Conservation (phyloP, 108 stramenopile species). For the Nannochloropsis oceanica region DNA sequence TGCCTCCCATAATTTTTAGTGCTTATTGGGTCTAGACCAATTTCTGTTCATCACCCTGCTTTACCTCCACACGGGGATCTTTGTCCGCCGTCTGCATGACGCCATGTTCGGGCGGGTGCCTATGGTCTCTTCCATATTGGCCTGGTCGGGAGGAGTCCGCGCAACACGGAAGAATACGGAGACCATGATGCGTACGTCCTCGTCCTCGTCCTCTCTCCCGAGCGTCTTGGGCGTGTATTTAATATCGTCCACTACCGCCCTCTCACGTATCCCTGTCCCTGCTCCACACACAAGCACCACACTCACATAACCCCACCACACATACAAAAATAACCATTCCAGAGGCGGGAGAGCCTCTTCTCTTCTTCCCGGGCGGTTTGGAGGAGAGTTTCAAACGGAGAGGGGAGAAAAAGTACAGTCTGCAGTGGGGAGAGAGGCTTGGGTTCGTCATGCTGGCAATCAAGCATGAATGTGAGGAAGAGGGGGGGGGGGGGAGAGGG, state of each 20-base stretch:
- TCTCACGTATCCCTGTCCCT: too few relatives aligned
- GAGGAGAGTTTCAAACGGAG: neutral
- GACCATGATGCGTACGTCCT: neutral
- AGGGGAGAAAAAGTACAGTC: neutral
- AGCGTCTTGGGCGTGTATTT: neutral
- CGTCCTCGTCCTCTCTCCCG: neutral
- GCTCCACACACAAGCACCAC: too few relatives aligned
- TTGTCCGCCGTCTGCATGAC: neutral
- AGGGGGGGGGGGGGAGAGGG: neutral
- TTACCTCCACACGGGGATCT: neutral
- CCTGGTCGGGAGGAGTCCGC: neutral
- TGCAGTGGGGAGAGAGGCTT: neutral
- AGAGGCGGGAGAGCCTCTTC: neutral
- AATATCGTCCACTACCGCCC: too few relatives aligned
- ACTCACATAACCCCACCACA: too few relatives aligned
- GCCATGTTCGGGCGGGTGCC: neutral
- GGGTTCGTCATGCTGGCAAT: neutral
- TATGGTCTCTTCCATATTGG: neutral
- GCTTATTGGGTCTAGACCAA: neutral
- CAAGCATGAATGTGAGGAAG: neutral
- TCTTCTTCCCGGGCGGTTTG: neutral
- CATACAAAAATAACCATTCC: too few relatives aligned
- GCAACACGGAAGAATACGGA: neutral
- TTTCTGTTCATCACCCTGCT: neutral
- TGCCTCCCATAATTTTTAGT: neutral